Percentiles rank a stretch among this genome's conserved stretches.
Evolutionary conservation across 75 land plant species (phyloP).

Genomic region (Pinus albicaulis): DNA sequence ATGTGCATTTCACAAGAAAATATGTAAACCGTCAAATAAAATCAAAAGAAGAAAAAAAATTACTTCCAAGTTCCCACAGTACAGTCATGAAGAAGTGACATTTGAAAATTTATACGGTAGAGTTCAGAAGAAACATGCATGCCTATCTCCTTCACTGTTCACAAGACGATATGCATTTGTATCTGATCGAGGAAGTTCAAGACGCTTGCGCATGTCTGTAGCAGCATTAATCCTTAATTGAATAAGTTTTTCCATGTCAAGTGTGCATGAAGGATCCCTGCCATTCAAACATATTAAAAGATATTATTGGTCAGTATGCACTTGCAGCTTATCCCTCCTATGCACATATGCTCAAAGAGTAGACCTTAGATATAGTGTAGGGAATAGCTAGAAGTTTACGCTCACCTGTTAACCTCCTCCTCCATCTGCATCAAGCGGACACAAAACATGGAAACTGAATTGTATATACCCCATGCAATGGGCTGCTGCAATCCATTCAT

Average conservation of each 20-base stretch:
- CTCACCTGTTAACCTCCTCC: constrained; percentile 78
- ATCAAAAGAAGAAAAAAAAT: background rate
- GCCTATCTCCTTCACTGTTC: constrained; percentile 99
- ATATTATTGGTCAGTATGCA: background rate
- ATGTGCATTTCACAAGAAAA: no score
- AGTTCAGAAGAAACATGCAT: constrained; percentile 14
- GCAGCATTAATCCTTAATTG: constrained; percentile 69
- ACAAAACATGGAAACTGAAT: constrained; percentile 94
- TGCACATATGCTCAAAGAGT: background rate
- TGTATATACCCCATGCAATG: constrained; percentile 95
- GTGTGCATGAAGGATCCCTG: constrained; percentile 75
- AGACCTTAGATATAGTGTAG: background rate
- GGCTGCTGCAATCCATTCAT: constrained; percentile 87
- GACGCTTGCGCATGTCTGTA: constrained; percentile 43
- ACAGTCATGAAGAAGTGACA: background rate
- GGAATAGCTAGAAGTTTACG: background rate
- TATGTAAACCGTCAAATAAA: background rate
- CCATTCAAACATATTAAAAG: constrained; percentile 4
- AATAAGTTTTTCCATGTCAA: constrained; percentile 79
- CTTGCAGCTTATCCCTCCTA: background rate
- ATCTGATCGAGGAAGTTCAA: constrained; percentile 68
- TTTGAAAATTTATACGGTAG: constrained; percentile 4
- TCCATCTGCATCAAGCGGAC: constrained; percentile 93
- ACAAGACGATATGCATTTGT: constrained; percentile 91
- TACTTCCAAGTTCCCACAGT: background rate